Evolutionary conservation across 2,329 filamentous ascomycete genomes (phyloP).

Genomic region (Aspergillus puulaauensis): DNA sequence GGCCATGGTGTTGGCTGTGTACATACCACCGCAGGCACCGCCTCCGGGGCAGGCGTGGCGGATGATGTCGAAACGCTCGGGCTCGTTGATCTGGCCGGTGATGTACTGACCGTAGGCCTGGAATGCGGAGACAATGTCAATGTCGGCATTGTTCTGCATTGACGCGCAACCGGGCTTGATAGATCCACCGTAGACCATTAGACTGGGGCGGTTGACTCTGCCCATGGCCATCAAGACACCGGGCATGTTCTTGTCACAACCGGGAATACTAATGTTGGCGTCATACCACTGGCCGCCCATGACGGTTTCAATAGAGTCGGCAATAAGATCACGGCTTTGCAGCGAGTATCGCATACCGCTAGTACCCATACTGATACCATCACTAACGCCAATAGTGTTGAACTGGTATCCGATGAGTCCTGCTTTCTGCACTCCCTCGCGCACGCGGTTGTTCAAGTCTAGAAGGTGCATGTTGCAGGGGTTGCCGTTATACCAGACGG

Average conservation of each 20-base stretch:
- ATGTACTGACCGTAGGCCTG: conserved; percentile 97
- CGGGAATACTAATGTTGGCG: conserved; percentile 92
- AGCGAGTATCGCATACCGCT: conserved; percentile 94
- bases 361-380: conserved; percentile 98
- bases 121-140: conserved; percentile 97
- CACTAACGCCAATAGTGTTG: conserved; percentile 97
- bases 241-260: conserved; percentile 99
- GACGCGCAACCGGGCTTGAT: conserved; percentile 87
- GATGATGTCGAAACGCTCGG: conserved; percentile 92
- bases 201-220: conserved; percentile 84
- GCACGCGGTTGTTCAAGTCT: conserved; percentile 78
- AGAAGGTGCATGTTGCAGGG: conserved; percentile 99
- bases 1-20: conserved; percentile 77
- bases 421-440: conserved; percentile 69
- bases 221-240: conserved; percentile 92
- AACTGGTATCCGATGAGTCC: conserved; percentile 93
- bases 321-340: conserved; percentile 94
- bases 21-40: conserved; percentile 86
- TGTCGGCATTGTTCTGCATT: conserved; percentile 68
- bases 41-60: conserved; percentile 82
- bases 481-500: conserved; percentile 97
- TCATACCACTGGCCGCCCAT: conserved; percentile 99
- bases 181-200: conserved; percentile 97
- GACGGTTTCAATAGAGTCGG: conserved; percentile 97
- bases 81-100: conserved; percentile 84